Evolutionary conservation across 169 alveolate genomes (phyloP).

Genomic region (Cystoisospora suis): DNA sequence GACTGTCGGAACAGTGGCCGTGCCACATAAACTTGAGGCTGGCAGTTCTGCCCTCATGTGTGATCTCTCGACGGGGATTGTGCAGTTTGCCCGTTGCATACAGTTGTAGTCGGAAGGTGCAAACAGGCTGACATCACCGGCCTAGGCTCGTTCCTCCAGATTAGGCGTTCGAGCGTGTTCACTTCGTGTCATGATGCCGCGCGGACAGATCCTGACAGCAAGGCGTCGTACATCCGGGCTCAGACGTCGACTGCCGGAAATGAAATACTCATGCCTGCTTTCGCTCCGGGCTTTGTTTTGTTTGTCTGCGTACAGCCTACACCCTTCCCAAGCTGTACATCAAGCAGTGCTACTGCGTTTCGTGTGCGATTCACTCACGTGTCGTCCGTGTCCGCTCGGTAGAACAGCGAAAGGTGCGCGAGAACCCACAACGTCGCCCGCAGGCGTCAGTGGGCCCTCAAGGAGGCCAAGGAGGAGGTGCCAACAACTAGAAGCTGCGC

Average conservation of each 20-base stretch:
- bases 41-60: no score
- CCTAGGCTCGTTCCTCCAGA: no score
- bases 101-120: no score
- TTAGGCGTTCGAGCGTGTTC: no score
- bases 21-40: no score
- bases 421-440: slow-evolving; percentile 61
- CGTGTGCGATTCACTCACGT: slow-evolving; percentile 99
- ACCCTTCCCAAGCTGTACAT: slow-evolving; percentile 97
- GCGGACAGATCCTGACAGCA: no score
- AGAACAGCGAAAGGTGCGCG: slow-evolving; percentile 65
- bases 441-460: slow-evolving; percentile 44
- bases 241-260: not conserved
- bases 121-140: no score
- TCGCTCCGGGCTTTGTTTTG: not conserved
- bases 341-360: slow-evolving; percentile 98
- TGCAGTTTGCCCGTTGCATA: no score
- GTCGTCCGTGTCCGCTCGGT: slow-evolving; percentile 91
- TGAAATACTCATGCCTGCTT: not conserved
- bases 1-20: no score
- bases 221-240: no score
- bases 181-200: no score
- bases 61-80: no score
- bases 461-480: not conserved
- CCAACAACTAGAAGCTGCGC: not conserved
- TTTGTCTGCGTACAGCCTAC: slow-evolving; percentile 73